These are phyloP conservation scores for Brassica balearica DNA, from an alignment of 441 rosid species.

Conservation along the genomic window DNA sequence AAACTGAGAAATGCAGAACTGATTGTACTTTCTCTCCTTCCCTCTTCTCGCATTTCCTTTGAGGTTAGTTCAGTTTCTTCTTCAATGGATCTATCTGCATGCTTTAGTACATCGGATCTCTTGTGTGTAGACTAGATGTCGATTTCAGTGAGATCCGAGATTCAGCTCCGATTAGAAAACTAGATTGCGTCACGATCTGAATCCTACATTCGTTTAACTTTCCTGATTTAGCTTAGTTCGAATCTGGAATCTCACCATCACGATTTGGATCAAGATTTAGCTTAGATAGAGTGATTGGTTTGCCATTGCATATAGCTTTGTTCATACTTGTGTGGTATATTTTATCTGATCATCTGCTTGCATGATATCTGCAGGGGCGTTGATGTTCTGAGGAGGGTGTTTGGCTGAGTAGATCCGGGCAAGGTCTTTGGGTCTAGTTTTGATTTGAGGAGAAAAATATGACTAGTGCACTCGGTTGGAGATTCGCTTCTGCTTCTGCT, in stretches of 20 bases:
- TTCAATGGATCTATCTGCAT: slow-evolving; percentile 34
- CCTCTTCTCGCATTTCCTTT: background rate
- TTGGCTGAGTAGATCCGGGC: slow-evolving; percentile 63
- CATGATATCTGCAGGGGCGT: slow-evolving; percentile 53
- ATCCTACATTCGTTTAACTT: slow-evolving; percentile 19
- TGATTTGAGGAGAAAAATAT: slow-evolving; percentile 45
- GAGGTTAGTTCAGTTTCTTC: slow-evolving; percentile 39
- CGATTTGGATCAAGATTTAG: slow-evolving; percentile 26
- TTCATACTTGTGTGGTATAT: background rate
- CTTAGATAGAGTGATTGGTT: slow-evolving; percentile 13
- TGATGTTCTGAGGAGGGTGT: slow-evolving; percentile 72
- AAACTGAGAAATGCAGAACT: slow-evolving; percentile 50
- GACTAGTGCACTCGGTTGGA: slow-evolving; percentile 94
- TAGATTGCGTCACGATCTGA: slow-evolving; percentile 21
- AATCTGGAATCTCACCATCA: slow-evolving; percentile 22
- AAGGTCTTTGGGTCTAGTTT: slow-evolving; percentile 43
- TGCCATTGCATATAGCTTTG: slow-evolving; percentile 20
- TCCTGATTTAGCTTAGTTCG: slow-evolving; percentile 38
- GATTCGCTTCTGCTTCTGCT: slow-evolving; percentile 73
- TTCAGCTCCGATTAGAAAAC: background rate
- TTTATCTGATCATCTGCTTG: slow-evolving; percentile 48
- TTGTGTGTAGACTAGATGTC: slow-evolving; percentile 22
- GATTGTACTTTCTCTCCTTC: slow-evolving; percentile 31
- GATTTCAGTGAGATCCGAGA: slow-evolving; percentile 40
- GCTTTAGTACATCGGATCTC: slow-evolving; percentile 37